Conservation (phyloP, 2,329 filamentous ascomycete genomes). For the Chaetomium olivaceum region DNA sequence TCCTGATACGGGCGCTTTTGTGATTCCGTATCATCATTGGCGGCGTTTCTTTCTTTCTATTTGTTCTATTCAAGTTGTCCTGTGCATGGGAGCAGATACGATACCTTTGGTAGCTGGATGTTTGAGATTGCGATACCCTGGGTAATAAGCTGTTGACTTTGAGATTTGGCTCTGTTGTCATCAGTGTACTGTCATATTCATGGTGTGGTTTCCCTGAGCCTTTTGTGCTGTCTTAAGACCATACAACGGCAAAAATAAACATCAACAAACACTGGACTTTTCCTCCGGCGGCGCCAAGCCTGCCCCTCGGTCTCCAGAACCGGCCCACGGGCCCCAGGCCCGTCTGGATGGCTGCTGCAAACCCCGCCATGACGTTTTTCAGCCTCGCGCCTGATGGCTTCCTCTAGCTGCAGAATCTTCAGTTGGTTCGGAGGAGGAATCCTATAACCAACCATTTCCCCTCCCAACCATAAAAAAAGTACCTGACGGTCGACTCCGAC, state of each 20-base stretch:
- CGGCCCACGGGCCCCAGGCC: not conserved
- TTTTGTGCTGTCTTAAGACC: not conserved
- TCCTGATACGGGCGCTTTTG: not conserved
- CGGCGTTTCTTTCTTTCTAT: not conserved
- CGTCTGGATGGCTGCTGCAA: conserved; percentile 16
- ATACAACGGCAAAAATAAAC: not conserved
- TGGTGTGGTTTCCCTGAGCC: not conserved
- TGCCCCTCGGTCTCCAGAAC: not conserved
- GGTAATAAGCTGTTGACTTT: not conserved
- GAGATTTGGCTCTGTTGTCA: not conserved
- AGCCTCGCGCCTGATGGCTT: conserved; percentile 20
- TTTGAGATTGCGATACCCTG: conserved; percentile 6
- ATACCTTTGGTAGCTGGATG: not conserved
- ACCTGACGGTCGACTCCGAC: not conserved
- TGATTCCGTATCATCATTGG: not conserved
- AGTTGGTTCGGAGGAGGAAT: not conserved
- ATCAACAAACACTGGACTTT: not conserved
- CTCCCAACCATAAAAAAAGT: not conserved
- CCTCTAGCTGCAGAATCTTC: not conserved
- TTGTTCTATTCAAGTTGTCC: not conserved
- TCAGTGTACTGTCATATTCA: not conserved
- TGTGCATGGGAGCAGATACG: not conserved
- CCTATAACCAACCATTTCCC: not conserved
- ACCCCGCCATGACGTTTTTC: conserved; percentile 32
- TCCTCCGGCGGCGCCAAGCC: conserved; percentile 14